phyloP scores from a whole-genome alignment of 2,329 filamentous ascomycete genomes.

The Alternaria gansuensis region DNA sequence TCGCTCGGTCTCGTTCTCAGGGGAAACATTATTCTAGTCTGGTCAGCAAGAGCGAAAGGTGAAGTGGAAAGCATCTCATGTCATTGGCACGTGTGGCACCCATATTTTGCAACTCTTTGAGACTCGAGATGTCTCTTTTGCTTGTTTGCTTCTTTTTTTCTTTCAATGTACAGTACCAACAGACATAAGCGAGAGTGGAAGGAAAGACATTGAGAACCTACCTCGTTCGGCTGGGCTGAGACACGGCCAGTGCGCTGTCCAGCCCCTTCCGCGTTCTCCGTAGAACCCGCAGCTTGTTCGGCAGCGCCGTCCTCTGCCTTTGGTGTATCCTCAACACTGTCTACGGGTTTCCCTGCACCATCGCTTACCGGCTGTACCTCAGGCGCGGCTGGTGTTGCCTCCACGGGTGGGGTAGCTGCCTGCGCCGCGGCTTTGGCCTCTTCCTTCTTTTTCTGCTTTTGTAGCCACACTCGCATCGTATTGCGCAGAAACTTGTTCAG shows the following conservation, averaged over 20 bases:
- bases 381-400: constrained; percentile 29
- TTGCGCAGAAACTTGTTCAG: constrained; percentile 90
- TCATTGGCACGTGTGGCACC: constrained; percentile 36
- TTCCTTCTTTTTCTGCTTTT: constrained; percentile 78
- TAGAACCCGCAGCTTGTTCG: constrained; percentile 22
- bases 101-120: constrained; percentile 32
- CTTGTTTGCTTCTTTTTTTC: constrained; percentile 14
- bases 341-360: constrained; percentile 38
- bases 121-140: constrained; percentile 9
- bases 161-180: constrained; percentile 16
- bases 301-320: constrained; percentile 22
- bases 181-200: constrained; percentile 8
- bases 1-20: constrained; percentile 24
- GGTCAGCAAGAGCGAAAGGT: constrained; percentile 27
- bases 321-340: constrained; percentile 41
- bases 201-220: constrained; percentile 30
- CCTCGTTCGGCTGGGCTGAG: constrained; percentile 34
- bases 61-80: constrained; percentile 20
- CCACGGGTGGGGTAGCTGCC: constrained; percentile 39
- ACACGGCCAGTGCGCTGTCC: constrained; percentile 30
- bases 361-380: constrained; percentile 36
- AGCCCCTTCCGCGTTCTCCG: constrained; percentile 24
- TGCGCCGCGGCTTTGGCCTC: constrained; percentile 47
- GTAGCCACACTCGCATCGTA: constrained; percentile 89
- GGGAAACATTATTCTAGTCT: constrained; percentile 27